Evolutionary conservation across 2,329 filamentous ascomycete species (phyloP), one percentile per base, ranked within the genome.

Genomic region (Neodidymelliopsis sp.): DNA sequence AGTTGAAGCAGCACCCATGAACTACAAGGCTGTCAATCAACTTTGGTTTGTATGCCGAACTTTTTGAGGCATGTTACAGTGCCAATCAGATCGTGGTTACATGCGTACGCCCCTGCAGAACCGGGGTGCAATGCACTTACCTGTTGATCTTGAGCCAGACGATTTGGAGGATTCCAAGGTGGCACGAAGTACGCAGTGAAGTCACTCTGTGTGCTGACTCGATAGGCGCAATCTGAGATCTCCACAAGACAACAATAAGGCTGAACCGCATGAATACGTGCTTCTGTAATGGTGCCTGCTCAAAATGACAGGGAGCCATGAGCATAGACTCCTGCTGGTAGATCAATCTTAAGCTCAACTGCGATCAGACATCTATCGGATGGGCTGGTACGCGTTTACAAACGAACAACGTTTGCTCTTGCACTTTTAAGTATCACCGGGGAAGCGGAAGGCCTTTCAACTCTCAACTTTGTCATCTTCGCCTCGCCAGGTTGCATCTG

Each of bases 361-460:
- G 3, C 16, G 27, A 6, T 11, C 13, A 25, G 12, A 12, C 12
- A 15, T 8, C 2, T 13, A 12, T 29, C 23, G 16, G 22, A 13
- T 15, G 15, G 27, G n/a, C 22, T 4, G 16, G 22, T 6, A 24
- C 9, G 23, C 35, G 11, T 30, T 19, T 11, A 19, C 16, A 12
- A 29, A 22, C 19, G 25, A 19, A 39, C 9, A 6, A 20, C 16
- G 29, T 31, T 45, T 40, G 35, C 15, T 31, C 18, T 19, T 22
- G 25, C 9, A 16, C 20, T 13, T 15, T 30, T 29, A 30, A 15
- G 24, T 25, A 22, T 11, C 24, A 36, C 40, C 40, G 35, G 47
- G 47, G 29, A 45, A 36, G 47, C 30, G 36, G 47, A 24, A 36
- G 19, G 15, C 34, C 24, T 40, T 34, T 50, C 35, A 33, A 36